These are phyloP conservation scores for Tardiomyces digboiensis DNA, from an alignment of 1,139 yeast species.

Conservation along the genomic window DNA sequence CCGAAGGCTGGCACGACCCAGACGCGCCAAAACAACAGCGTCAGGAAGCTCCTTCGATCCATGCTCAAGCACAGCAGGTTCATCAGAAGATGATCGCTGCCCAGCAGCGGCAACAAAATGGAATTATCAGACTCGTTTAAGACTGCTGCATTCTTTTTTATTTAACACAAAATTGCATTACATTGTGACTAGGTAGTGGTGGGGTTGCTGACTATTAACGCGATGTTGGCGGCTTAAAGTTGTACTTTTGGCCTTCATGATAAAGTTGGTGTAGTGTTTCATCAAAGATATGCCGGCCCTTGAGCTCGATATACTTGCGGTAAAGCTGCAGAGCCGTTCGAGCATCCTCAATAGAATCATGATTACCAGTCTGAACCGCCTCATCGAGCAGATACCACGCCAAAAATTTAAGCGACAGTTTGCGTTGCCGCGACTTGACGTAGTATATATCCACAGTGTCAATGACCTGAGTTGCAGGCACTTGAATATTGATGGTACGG, in stretches of 20 bases:
- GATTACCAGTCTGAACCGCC: constrained; percentile 85
- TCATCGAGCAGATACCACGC: constrained; percentile 70
- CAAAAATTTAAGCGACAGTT: constrained; percentile 77
- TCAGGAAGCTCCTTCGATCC: constrained; percentile 6
- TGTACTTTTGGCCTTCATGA: constrained; percentile 57
- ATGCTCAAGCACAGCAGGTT: constrained; percentile 14
- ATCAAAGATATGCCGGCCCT: constrained; percentile 50
- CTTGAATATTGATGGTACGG: constrained; percentile 83
- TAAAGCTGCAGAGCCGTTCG: constrained; percentile 73
- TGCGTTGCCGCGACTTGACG: constrained; percentile 53
- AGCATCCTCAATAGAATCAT: constrained; percentile 97
- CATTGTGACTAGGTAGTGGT: not conserved
- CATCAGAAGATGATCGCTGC: constrained; percentile 12
- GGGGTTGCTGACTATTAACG: not conserved
- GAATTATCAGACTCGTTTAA: constrained; percentile 17
- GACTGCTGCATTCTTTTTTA: no score
- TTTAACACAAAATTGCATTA: no score
- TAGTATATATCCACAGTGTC: constrained; percentile 83
- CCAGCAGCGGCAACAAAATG: constrained; percentile 22
- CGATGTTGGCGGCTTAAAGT: constrained; percentile 46
- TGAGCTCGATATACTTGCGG: constrained; percentile 57
- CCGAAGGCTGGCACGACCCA: constrained; percentile 14
- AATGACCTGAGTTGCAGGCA: constrained; percentile 74
- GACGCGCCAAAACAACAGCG: constrained; percentile 3
- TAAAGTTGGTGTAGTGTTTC: constrained; percentile 56